phyloP scores from a whole-genome alignment of 164 flowering plant genomes.

The Cinnamomum micranthum region DNA sequence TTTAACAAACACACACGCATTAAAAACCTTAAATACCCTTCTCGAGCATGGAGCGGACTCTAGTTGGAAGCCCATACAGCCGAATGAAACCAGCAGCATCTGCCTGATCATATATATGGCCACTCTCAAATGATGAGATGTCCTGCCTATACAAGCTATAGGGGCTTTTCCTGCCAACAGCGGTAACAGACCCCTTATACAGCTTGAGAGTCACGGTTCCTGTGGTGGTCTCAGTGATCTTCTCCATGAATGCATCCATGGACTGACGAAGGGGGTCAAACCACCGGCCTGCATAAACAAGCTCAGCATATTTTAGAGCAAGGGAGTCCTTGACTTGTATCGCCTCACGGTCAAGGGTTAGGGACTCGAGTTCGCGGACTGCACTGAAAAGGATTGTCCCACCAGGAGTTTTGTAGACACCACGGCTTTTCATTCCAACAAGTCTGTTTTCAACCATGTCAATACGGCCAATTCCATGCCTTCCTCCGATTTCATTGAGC shows the following conservation, averaged over 20 bases:
- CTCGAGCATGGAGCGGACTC: slow-evolving; percentile 87
- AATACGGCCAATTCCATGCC: slow-evolving; percentile 81
- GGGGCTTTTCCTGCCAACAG: slow-evolving; percentile 58
- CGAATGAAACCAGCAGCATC: slow-evolving; percentile 93
- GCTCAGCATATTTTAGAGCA: slow-evolving; percentile 90
- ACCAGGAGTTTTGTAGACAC: slow-evolving; percentile 95
- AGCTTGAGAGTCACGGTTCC: slow-evolving; percentile 81
- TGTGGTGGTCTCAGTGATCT: slow-evolving; percentile 67
- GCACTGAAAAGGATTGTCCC: slow-evolving; percentile 84
- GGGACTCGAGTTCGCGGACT: slow-evolving; percentile 72
- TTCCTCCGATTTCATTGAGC: slow-evolving; percentile 82
- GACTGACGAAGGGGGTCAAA: slow-evolving; percentile 87
- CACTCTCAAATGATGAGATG: slow-evolving; percentile 81
- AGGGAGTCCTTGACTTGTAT: slow-evolving; percentile 67
- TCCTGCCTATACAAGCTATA: slow-evolving; percentile 80
- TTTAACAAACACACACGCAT: neutral
- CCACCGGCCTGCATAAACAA: slow-evolving; percentile 96
- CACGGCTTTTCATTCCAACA: slow-evolving; percentile 99
- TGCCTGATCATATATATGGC: slow-evolving; percentile 78
- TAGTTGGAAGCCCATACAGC: slow-evolving; percentile 82
- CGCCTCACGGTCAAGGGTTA: slow-evolving; percentile 89
- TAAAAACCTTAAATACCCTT: slow-evolving; percentile 34
- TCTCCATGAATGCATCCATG: slow-evolving; percentile 87
- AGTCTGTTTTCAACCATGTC: slow-evolving; percentile 94
- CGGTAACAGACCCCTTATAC: slow-evolving; percentile 79